Evolutionary conservation across 1,284 basidiomycete species (phyloP).

Genomic region (Neolentinus lepideus): DNA sequence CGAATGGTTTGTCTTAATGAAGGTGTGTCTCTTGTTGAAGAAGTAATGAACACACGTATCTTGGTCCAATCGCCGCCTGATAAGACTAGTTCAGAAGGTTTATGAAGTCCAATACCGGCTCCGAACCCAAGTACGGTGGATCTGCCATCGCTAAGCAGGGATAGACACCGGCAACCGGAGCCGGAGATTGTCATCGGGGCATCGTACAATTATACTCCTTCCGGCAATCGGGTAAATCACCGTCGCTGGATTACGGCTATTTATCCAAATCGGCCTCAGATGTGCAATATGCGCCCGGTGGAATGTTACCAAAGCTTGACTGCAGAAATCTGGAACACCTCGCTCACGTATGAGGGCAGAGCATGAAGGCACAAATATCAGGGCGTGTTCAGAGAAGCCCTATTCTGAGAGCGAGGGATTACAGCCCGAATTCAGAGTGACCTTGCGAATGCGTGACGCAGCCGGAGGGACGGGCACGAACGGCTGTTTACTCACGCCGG

Average conservation of each 20-base stretch:
- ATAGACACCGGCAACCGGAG: background rate
- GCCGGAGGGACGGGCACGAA: background rate
- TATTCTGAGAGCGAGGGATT: background rate
- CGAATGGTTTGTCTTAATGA: background rate
- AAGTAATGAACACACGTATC: no score
- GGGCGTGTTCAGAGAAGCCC: background rate
- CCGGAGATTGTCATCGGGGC: background rate
- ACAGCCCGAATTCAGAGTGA: background rate
- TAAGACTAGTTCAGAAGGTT: background rate
- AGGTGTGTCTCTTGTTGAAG: background rate
- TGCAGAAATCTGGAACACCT: background rate
- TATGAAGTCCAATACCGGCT: no score
- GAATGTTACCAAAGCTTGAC: background rate
- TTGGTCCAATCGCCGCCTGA: no score
- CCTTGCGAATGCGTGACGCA: background rate
- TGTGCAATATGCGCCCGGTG: background rate
- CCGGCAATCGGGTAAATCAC: background rate
- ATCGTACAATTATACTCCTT: background rate
- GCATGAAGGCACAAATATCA: background rate
- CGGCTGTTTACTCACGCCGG: no score
- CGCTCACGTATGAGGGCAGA: background rate
- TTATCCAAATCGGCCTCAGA: background rate
- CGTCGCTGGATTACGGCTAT: background rate
- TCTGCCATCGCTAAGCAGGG: background rate
- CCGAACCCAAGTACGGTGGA: no score